Conservation (phyloP, 192 early-diverging fungal species). For the Umbelopsis sp. region DNA sequence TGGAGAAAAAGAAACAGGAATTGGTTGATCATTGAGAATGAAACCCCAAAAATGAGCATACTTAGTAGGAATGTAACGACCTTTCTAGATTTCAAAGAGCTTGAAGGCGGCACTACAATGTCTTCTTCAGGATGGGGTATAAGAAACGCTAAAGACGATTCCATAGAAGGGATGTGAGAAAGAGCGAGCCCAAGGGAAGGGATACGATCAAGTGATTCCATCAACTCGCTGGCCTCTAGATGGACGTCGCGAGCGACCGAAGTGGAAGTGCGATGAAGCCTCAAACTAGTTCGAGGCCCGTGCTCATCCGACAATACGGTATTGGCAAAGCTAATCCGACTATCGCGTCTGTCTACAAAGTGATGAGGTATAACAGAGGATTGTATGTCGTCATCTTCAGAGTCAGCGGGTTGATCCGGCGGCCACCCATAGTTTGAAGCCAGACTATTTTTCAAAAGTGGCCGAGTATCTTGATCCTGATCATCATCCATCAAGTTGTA, state of each 20-base stretch:
- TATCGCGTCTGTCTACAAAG: background rate
- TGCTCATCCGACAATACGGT: constrained; percentile 26
- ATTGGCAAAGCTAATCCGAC: constrained; percentile 29
- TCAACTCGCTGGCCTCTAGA: constrained; percentile 18
- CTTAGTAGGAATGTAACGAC: constrained; percentile 33
- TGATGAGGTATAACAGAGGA: background rate
- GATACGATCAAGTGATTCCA: constrained; percentile 22
- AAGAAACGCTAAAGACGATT: constrained; percentile 30
- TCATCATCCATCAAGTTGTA: background rate
- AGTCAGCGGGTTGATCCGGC: constrained; percentile 18
- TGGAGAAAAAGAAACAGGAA: constrained; percentile 36
- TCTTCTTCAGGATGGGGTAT: background rate
- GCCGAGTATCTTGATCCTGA: background rate
- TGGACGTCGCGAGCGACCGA: constrained; percentile 23
- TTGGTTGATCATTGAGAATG: constrained; percentile 36
- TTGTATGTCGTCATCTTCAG: constrained; percentile 25
- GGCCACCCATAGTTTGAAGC: constrained; percentile 1
- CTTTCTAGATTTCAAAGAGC: constrained; percentile 13
- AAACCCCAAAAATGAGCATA: constrained; percentile 33
- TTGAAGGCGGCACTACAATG: background rate
- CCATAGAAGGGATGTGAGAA: constrained; percentile 31
- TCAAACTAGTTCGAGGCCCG: background rate
- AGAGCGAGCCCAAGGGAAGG: constrained; percentile 34
- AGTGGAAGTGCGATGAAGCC: constrained; percentile 11
- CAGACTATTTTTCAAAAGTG: constrained; percentile 21